Base-by-base conservation (phyloP, 2,329 filamentous ascomycete genomes). In the Cercospora citrullina region DNA sequence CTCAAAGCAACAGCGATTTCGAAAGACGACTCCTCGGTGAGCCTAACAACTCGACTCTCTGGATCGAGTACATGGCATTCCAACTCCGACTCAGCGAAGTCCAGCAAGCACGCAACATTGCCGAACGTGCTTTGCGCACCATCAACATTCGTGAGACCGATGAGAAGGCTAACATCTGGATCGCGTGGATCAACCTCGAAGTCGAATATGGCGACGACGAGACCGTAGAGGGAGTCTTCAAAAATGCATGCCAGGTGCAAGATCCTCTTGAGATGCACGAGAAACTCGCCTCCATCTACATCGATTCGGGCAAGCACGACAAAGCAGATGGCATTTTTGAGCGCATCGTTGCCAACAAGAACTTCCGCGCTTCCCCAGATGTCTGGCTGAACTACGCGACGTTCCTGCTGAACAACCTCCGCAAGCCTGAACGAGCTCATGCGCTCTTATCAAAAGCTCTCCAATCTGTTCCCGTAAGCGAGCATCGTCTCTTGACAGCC, bases 21-120 rank as follows among this genome's bases (percentile, higher is more conserved):
- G 96, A 99, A 81, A 90, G 95, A 73, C 89, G 97, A 26, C 87
- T 99, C 51, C 87, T 99, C 23, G 92, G 93, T 65, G 91, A 96
- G 78, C 93, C 95, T 2, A 93, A 98, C 81, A 94, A 92, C n/a
- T 96, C 94, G 0, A 85, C 90, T 69, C 86, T 98, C 30, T 99
- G 95, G 95, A 92, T 97, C 64, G 88, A 92, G 72, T 99, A 99
- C 82, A 98, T 99, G 93, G 93, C 94, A n/a, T 96, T 96, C 86
- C 93, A 98, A 81, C 90, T 97, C 79, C 91, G 96, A 77, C 87
- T 96, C 63, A 92, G 92, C 77, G 95, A 99, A 80, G 85, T 96
- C 21, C 88, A 90, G 69, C 95, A 93, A 80, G 94, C 95, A 12
- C 89, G 94, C 60, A 91, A 94, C 72, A 90, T 97, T 68, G 94